phyloP scores from a whole-genome alignment of 345 rosid genomes.

The Moringa oleifera region DNA sequence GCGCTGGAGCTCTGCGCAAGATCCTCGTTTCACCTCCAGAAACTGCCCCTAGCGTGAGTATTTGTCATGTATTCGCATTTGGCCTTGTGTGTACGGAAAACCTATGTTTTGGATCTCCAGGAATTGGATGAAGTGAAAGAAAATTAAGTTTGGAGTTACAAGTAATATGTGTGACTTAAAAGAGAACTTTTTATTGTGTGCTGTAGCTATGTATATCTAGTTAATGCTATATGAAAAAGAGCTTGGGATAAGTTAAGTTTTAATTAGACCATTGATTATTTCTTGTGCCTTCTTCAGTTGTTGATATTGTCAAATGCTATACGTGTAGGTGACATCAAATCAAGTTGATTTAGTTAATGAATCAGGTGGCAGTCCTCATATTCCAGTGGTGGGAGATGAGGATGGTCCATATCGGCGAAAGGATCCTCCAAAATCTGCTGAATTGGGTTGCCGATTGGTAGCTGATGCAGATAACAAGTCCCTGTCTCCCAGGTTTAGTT shows the following conservation, averaged over 20 bases:
- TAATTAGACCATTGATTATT: background rate
- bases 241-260: background rate
- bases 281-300: constrained; percentile 4
- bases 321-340: constrained; percentile 38
- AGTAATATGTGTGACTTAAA: background rate
- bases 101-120: background rate
- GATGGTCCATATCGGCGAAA: constrained; percentile 26
- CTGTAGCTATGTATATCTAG: background rate
- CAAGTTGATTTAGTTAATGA: constrained; percentile 51
- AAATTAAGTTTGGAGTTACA: background rate
- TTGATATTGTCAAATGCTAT: constrained; percentile 1
- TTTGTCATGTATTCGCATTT: background rate
- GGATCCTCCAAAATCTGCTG: constrained; percentile 42
- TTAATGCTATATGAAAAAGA: background rate
- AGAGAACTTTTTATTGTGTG: background rate
- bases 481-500: constrained; percentile 45
- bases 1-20: constrained; percentile 57
- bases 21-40: constrained; percentile 45
- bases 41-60: constrained; percentile 39
- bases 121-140: no score
- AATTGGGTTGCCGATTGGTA: constrained; percentile 31
- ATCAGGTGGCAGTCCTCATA: constrained; percentile 23
- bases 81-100: background rate
- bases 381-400: constrained; percentile 38
- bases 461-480: constrained; percentile 39